Evolutionary conservation across 139 green algal species (phyloP).

Genomic region (Volvox reticuliferus): DNA sequence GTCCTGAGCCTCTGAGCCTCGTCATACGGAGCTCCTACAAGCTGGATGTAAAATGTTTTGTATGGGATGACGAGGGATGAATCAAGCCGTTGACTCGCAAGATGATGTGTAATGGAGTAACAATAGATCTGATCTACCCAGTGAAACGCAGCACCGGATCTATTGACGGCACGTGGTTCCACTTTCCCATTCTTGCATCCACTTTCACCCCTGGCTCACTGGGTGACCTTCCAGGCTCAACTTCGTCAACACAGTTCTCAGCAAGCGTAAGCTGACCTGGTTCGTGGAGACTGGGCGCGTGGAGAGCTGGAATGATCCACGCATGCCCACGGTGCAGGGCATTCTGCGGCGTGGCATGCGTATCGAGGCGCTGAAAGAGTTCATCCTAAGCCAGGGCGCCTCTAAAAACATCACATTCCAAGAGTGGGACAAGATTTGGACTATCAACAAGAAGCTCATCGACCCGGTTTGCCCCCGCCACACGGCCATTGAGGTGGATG

Average conservation of each 20-base stretch:
- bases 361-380: slow-evolving; percentile 92
- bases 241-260: slow-evolving; percentile 90
- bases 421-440: slow-evolving; percentile 99
- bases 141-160: no score
- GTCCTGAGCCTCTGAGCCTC: no score
- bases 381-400: slow-evolving; percentile 96
- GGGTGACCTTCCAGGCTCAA: slow-evolving; percentile 82
- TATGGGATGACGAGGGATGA: no score
- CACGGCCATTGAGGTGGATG: slow-evolving; percentile 81
- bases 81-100: no score
- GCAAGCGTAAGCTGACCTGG: slow-evolving; percentile 98
- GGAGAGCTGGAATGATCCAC: slow-evolving; percentile 94
- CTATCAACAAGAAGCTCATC: slow-evolving; percentile 97
- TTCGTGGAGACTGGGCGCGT: slow-evolving; percentile 93
- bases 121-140: no score
- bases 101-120: no score
- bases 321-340: slow-evolving; percentile 98
- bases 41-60: no score
- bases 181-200: no score
- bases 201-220: neutral
- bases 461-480: slow-evolving; percentile 90
- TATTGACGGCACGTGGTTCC: no score
- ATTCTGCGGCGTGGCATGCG: slow-evolving; percentile 87
- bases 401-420: slow-evolving; percentile 91
- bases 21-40: no score